Percentiles rank a stretch among this genome's conserved stretches.
phyloP scores from a whole-genome alignment of 768 basidiomycete species.

The Podaxis sp. region DNA sequence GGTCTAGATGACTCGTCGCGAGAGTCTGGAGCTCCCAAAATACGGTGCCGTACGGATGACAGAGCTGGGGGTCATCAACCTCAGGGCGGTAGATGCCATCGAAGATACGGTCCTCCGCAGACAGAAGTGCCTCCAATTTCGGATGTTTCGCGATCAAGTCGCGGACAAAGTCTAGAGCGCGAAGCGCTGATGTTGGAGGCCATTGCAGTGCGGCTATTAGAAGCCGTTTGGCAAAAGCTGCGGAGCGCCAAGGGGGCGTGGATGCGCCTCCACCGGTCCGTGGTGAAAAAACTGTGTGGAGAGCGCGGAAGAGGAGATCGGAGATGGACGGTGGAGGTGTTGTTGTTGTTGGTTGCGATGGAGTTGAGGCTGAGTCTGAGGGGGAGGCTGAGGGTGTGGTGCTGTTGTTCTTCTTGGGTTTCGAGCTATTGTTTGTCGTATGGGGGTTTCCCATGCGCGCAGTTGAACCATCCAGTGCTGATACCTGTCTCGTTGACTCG shows the following conservation, averaged over 20 bases:
- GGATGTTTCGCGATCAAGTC: slow-evolving; percentile 74
- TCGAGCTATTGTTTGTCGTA: slow-evolving; percentile 27
- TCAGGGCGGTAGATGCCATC: slow-evolving; percentile 87
- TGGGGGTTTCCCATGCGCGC: slow-evolving; percentile 4
- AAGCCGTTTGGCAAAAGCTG: slow-evolving; percentile 94
- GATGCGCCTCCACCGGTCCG: slow-evolving; percentile 48
- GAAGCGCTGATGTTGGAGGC: slow-evolving; percentile 64
- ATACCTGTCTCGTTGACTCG: slow-evolving; percentile 38
- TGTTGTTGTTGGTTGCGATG: slow-evolving; percentile 16
- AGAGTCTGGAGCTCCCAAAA: slow-evolving; percentile 84
- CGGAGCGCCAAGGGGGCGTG: slow-evolving; percentile 71
- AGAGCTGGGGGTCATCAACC: slow-evolving; percentile 85
- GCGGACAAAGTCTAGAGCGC: slow-evolving; percentile 72
- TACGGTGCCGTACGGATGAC: slow-evolving; percentile 78
- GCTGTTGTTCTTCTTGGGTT: slow-evolving; percentile 10
- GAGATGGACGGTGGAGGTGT: slow-evolving; percentile 36
- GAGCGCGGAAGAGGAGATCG: slow-evolving; percentile 84
- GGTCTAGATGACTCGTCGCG: slow-evolving; percentile 60
- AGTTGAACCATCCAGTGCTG: slow-evolving; percentile 13
- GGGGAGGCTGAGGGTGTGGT: slow-evolving; percentile 5
- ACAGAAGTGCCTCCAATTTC: slow-evolving; percentile 79
- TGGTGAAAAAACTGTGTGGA: slow-evolving; percentile 80
- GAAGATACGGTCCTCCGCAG: slow-evolving; percentile 80
- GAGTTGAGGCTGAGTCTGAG: slow-evolving; percentile 10
- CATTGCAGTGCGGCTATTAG: slow-evolving; percentile 79